Evolutionary conservation across 2,329 filamentous ascomycete genomes (phyloP).

Genomic region (Fusarium poae): DNA sequence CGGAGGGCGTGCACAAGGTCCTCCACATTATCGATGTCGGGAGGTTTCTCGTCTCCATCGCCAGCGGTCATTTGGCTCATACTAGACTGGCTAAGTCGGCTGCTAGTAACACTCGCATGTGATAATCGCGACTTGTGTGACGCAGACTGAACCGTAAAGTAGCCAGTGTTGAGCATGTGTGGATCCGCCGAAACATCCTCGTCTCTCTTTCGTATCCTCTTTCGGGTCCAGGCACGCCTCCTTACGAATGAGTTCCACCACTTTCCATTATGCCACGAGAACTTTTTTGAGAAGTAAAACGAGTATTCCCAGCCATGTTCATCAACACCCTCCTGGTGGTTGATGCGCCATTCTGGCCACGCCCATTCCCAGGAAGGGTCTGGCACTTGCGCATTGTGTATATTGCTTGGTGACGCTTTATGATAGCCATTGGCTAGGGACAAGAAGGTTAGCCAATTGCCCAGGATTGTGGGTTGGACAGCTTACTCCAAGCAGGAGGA

Average conservation of each 20-base stretch:
- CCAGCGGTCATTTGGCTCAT: constrained; percentile 54
- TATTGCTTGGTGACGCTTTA: constrained; percentile 73
- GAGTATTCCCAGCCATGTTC: constrained; percentile 97
- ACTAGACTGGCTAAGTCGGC: constrained; percentile 55
- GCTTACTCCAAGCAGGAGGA: constrained; percentile 80
- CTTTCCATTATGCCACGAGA: constrained; percentile 87
- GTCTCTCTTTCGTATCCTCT: constrained; percentile 73
- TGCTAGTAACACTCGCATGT: constrained; percentile 52
- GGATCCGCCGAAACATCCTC: constrained; percentile 64
- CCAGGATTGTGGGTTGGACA: not conserved
- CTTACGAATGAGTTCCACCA: constrained; percentile 98
- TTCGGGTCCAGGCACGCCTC: constrained; percentile 86
- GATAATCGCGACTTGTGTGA: constrained; percentile 54
- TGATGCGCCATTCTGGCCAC: constrained; percentile 74
- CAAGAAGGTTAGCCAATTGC: constrained; percentile 14
- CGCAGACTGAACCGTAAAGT: constrained; percentile 80
- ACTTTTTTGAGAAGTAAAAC: constrained; percentile 81
- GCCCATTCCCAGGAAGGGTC: constrained; percentile 96
- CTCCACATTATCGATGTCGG: constrained; percentile 72
- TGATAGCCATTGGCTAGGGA: constrained; percentile 70
- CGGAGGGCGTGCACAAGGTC: constrained; percentile 78
- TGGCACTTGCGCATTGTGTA: constrained; percentile 89
- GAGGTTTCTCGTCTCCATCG: constrained; percentile 68
- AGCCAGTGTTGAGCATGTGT: constrained; percentile 79
- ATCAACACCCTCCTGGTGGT: constrained; percentile 80